Evolutionary conservation across 1,284 basidiomycete genomes (phyloP).

Genomic region (Cystobasidium pallidum): DNA sequence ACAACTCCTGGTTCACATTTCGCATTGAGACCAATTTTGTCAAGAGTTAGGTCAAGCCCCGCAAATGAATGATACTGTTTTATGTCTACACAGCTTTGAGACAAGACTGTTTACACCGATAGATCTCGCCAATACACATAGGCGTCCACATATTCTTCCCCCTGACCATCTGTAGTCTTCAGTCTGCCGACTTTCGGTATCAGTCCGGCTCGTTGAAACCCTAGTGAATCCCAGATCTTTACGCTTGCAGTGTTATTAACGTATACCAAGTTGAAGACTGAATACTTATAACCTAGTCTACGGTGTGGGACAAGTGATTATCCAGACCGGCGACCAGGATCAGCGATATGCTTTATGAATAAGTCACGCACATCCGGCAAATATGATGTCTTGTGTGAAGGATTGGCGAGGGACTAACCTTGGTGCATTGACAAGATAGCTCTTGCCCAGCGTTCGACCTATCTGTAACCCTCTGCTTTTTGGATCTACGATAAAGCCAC

Average conservation of each 20-base stretch:
- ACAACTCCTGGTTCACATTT: too few species aligned
- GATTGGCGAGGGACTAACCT: slow-evolving; percentile 55
- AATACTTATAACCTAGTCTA: slow-evolving; percentile 70
- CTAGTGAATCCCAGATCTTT: slow-evolving; percentile 81
- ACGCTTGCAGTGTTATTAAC: slow-evolving; percentile 75
- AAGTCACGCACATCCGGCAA: too few species aligned
- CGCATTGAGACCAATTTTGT: background rate
- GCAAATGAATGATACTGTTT: too few species aligned
- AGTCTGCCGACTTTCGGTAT: slow-evolving; percentile 85
- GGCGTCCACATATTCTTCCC: slow-evolving; percentile 85
- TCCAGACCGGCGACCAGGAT: background rate
- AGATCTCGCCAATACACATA: slow-evolving; percentile 64
- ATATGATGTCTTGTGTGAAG: too few species aligned
- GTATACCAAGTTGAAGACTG: slow-evolving; percentile 93
- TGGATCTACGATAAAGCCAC: slow-evolving; percentile 77
- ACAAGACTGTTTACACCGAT: background rate
- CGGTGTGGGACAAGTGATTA: background rate
- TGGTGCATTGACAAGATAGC: slow-evolving; percentile 81
- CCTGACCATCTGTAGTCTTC: slow-evolving; percentile 63
- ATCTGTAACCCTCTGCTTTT: slow-evolving; percentile 68
- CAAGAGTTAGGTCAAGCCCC: background rate
- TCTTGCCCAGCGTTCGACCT: slow-evolving; percentile 73
- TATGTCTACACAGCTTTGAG: background rate
- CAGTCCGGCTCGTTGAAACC: slow-evolving; percentile 77
- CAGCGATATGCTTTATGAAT: too few species aligned